Evolutionary conservation across 345 rosid genomes (phyloP).

Genomic region (Populus ilicifolia): DNA sequence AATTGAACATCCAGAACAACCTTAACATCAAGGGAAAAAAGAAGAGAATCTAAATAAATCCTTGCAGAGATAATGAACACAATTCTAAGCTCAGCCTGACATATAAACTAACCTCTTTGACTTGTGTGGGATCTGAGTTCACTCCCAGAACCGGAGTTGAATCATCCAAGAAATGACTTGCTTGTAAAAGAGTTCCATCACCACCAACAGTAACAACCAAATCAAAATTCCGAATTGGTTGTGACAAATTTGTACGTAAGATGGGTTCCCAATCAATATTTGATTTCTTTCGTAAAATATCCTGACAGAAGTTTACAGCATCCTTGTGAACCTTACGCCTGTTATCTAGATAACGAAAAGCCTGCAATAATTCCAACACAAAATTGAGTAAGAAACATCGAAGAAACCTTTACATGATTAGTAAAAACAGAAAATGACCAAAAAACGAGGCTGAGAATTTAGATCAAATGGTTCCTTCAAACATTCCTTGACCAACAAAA

Average conservation of each 20-base stretch:
- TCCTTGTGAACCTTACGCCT: constrained; percentile 68
- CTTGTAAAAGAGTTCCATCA: constrained; percentile 92
- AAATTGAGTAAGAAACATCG: not conserved
- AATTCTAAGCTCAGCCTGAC: not conserved
- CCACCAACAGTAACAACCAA: constrained; percentile 90
- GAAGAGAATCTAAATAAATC: not conserved
- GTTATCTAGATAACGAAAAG: constrained; percentile 55
- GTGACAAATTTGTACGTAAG: constrained; percentile 48
- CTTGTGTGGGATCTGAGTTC: constrained; percentile 85
- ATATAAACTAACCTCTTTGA: constrained; percentile 56
- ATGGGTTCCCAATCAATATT: constrained; percentile 58
- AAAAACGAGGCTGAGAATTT: not conserved
- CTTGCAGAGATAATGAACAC: not conserved
- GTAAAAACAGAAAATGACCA: not conserved
- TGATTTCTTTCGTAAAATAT: constrained; percentile 54
- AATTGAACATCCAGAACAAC: not conserved
- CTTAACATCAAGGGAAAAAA: not conserved
- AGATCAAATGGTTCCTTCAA: not conserved
- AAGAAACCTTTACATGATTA: not conserved
- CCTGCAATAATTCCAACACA: constrained; percentile 28
- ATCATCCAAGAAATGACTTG: constrained; percentile 80
- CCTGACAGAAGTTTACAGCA: constrained; percentile 63
- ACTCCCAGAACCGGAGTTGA: constrained; percentile 75
- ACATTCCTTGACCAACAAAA: not conserved
- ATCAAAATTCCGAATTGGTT: constrained; percentile 60